Conservation (phyloP, 192 early-diverging fungal genomes). For the Rhizophlyctis rosea region DNA sequence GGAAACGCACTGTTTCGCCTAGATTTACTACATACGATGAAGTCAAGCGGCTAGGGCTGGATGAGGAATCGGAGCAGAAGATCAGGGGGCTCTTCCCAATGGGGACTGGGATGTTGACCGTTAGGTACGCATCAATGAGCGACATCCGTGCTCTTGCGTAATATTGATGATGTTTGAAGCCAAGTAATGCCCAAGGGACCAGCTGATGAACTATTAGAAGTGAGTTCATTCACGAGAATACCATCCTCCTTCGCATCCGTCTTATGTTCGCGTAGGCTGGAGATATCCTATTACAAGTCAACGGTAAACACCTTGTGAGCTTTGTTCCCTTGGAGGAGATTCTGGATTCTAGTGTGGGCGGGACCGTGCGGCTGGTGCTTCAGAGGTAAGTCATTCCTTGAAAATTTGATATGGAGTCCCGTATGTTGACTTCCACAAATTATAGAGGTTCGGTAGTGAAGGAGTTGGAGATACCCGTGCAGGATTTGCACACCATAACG, state of each 20-base stretch:
- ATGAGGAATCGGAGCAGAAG: slow-evolving; percentile 52
- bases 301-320: slow-evolving; percentile 59
- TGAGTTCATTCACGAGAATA: neutral
- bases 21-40: slow-evolving; percentile 41
- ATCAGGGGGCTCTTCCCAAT: slow-evolving; percentile 56
- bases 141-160: neutral
- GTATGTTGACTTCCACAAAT: too few relatives aligned
- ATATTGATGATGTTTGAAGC: slow-evolving; percentile 11
- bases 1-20: neutral
- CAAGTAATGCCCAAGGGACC: slow-evolving; percentile 59
- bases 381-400: slow-evolving; percentile 16
- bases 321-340: slow-evolving; percentile 70
- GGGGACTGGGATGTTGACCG: slow-evolving; percentile 71
- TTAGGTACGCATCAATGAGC: slow-evolving; percentile 46
- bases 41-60: slow-evolving; percentile 65
- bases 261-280: slow-evolving; percentile 15
- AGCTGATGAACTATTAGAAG: slow-evolving; percentile 58
- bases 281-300: slow-evolving; percentile 39
- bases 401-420: neutral
- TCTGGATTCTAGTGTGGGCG: slow-evolving; percentile 48
- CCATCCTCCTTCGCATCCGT: neutral
- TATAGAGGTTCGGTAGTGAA: slow-evolving; percentile 58
- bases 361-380: slow-evolving; percentile 20
- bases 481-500: slow-evolving; percentile 51
- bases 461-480: slow-evolving; percentile 25